These are phyloP conservation scores for Sclerotinia subarctica DNA, from an alignment of 2,329 filamentous ascomycete species.

Conservation along the genomic window DNA sequence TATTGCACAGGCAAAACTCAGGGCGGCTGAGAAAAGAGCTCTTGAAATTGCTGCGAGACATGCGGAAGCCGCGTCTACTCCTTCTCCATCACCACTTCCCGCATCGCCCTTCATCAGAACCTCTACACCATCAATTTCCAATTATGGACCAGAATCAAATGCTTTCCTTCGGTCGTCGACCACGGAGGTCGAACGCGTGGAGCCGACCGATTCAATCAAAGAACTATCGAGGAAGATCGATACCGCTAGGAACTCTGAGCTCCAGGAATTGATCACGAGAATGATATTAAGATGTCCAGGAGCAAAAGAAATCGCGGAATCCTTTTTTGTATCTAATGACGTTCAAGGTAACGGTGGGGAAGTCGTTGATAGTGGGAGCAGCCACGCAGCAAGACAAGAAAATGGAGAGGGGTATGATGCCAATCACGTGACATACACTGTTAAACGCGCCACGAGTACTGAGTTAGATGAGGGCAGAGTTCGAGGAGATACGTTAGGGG, in stretches of 20 bases:
- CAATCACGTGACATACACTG: neutral
- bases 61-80: neutral
- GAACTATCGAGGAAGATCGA: conserved; percentile 6
- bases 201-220: neutral
- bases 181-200: neutral
- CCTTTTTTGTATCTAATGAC: neutral
- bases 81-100: too few species aligned
- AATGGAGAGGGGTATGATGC: neutral
- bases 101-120: neutral
- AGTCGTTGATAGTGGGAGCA: neutral
- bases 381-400: neutral
- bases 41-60: neutral
- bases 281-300: conserved; percentile 10
- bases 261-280: conserved; percentile 2
- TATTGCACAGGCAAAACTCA: neutral
- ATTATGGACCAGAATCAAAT: neutral
- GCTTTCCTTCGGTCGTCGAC: neutral
- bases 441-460: too few species aligned
- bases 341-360: neutral
- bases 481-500: too few species aligned
- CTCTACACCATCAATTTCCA: neutral
- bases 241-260: neutral
- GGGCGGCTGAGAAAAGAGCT: neutral
- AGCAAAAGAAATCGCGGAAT: conserved; percentile 1
- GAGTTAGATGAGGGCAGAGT: neutral